These are phyloP conservation scores for Verticillium isaacii DNA, from an alignment of 2,329 filamentous ascomycete genomes.

Conservation along the genomic window DNA sequence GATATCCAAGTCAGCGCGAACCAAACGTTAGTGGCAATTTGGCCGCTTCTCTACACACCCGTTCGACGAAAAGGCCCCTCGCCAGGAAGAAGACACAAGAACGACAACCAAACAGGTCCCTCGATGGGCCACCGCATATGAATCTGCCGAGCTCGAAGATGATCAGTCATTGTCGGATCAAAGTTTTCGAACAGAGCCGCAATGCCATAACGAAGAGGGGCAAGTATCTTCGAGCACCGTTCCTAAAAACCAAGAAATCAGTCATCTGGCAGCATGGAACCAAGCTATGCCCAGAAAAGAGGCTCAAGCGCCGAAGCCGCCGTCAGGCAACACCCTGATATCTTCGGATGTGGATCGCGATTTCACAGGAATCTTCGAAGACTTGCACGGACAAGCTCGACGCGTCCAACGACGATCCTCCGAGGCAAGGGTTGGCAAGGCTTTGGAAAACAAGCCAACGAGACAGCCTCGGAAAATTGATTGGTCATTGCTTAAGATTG, in stretches of 20 bases:
- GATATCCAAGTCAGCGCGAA: not conserved
- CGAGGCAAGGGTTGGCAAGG: not conserved
- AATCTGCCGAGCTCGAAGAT: not conserved
- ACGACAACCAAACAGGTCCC: not conserved
- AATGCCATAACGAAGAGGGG: not conserved
- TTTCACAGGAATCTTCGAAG: not conserved
- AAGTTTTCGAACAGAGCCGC: not conserved
- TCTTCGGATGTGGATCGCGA: not conserved
- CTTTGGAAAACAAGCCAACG: not conserved
- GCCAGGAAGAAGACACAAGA: not conserved
- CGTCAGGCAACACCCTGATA: not conserved
- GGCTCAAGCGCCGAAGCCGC: not conserved
- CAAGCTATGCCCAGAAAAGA: not conserved
- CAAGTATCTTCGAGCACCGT: not conserved
- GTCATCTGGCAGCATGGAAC: not conserved
- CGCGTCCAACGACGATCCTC: not conserved
- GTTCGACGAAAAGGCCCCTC: not conserved
- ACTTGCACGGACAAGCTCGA: not conserved
- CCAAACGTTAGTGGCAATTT: not conserved
- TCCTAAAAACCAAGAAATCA: not conserved
- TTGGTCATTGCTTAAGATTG: not conserved
- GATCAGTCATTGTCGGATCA: not conserved
- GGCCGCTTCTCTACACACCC: not conserved
- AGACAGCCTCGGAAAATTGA: not conserved
- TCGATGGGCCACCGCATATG: too few relatives aligned